These are phyloP conservation scores for Ophiostoma australiae DNA, from an alignment of 2,329 filamentous ascomycete species.

Conservation along the genomic window DNA sequence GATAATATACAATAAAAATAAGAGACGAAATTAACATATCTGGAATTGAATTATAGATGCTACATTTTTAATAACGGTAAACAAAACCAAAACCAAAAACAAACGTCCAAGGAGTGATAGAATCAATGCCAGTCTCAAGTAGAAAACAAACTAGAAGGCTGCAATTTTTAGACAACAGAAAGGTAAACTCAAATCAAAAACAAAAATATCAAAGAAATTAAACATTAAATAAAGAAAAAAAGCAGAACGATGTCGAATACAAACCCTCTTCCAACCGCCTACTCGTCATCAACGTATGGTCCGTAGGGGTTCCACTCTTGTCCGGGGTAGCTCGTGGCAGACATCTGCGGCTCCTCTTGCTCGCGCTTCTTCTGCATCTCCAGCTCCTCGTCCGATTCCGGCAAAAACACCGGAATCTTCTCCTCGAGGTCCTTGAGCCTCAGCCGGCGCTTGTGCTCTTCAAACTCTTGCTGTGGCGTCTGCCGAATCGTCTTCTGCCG, in stretches of 20 bases:
- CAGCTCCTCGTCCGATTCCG: slow-evolving; percentile 30
- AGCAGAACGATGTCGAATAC: neutral
- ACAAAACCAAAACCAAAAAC: too few relatives aligned
- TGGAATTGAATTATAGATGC: too few relatives aligned
- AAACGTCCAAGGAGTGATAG: too few relatives aligned
- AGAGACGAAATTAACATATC: too few relatives aligned
- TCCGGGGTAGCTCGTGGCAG: slow-evolving; percentile 63
- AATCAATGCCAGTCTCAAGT: neutral
- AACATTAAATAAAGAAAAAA: neutral
- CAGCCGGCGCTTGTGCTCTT: slow-evolving; percentile 43
- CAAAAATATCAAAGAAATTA: slow-evolving; percentile 1
- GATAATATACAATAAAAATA: too few relatives aligned
- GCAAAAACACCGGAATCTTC: slow-evolving; percentile 45
- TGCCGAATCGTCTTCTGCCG: slow-evolving; percentile 31
- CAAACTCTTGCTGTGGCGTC: slow-evolving; percentile 36
- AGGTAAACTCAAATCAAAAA: too few relatives aligned
- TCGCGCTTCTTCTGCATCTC: slow-evolving; percentile 35
- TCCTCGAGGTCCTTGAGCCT: slow-evolving; percentile 47
- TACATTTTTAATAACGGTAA: too few relatives aligned
- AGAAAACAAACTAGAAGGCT: neutral
- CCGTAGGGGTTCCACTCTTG: slow-evolving; percentile 64
- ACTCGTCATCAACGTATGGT: slow-evolving; percentile 31
- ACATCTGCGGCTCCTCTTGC: slow-evolving; percentile 54
- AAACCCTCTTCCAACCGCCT: neutral
- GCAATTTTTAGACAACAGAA: too few relatives aligned